These are phyloP conservation scores for Camellia japonica DNA, from an alignment of 148 eudicot genomes.

Conservation along the genomic window DNA sequence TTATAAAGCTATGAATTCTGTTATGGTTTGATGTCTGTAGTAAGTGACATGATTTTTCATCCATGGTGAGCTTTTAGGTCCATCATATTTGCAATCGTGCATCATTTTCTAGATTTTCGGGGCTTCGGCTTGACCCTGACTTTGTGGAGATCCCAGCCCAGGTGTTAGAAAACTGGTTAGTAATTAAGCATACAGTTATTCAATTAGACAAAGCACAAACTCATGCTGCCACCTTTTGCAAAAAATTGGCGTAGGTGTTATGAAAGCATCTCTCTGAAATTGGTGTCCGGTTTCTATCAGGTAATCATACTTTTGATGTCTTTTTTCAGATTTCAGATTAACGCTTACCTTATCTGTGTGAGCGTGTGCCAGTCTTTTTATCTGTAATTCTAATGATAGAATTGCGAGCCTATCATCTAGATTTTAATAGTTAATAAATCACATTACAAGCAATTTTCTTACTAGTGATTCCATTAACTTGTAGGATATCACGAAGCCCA, in stretches of 20 bases:
- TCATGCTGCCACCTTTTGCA: constrained; percentile 14
- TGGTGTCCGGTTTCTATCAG: constrained; percentile 93
- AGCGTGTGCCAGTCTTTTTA: not conserved
- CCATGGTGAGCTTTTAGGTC: constrained; percentile 51
- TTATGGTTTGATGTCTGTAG: constrained; percentile 11
- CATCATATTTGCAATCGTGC: constrained; percentile 91
- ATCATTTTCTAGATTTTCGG: constrained; percentile 81
- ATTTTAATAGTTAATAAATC: not conserved
- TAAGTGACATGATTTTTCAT: constrained; percentile 6
- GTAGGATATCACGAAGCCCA: constrained; percentile 91
- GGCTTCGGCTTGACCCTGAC: constrained; percentile 90
- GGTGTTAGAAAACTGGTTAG: constrained; percentile 83
- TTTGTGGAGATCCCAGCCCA: constrained; percentile 95
- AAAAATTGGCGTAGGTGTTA: constrained; percentile 61
- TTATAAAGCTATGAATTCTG: not conserved
- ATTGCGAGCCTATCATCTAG: not conserved
- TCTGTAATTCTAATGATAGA: not conserved
- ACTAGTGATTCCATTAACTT: constrained; percentile 14
- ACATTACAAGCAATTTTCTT: not conserved
- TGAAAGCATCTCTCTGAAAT: constrained; percentile 66
- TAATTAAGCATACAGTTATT: constrained; percentile 3
- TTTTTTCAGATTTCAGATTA: not conserved
- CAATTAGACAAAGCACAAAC: not conserved
- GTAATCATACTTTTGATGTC: constrained; percentile 33
- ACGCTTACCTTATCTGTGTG: constrained; percentile 5